Conservation (phyloP, 495 filamentous ascomycete species). For the Aspergillus bertholletiae region DNA sequence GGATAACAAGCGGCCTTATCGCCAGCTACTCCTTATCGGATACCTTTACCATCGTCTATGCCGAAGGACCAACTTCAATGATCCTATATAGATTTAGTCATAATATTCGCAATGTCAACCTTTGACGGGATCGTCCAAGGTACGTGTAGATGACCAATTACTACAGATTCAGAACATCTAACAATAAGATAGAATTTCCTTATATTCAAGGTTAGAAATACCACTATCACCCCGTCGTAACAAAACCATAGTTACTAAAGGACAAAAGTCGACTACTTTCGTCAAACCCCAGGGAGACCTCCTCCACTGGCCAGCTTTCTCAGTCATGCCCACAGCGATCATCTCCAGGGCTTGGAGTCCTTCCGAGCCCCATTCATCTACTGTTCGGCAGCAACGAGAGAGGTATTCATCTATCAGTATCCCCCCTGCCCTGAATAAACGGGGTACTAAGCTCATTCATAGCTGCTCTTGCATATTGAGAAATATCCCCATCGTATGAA, state of each 20-base stretch:
- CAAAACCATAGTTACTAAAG: background rate
- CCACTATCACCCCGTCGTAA: background rate
- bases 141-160: slow-evolving; percentile 20
- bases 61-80: no score
- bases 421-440: background rate
- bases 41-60: no score
- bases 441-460: background rate
- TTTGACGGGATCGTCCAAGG: slow-evolving; percentile 69
- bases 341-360: slow-evolving; percentile 78
- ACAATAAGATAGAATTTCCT: slow-evolving; percentile 33
- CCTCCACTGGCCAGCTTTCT: slow-evolving; percentile 84
- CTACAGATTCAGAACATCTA: slow-evolving; percentile 8
- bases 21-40: no score
- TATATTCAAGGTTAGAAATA: slow-evolving; percentile 31
- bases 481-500: slow-evolving; percentile 76
- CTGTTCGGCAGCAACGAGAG: slow-evolving; percentile 80
- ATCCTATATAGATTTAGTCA: no score
- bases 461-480: slow-evolving; percentile 69
- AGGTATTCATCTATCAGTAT: slow-evolving; percentile 41
- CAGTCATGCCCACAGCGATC: slow-evolving; percentile 91
- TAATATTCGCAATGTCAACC: slow-evolving; percentile 60
- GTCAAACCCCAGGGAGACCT: slow-evolving; percentile 46
- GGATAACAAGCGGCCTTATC: no score
- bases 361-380: slow-evolving; percentile 79
- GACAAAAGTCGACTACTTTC: slow-evolving; percentile 76